A percentile compares a stretch with the other conserved stretches of the same genome.
phyloP scores from a whole-genome alignment of 2,329 filamentous ascomycete species.

The Fusarium nelsonii region DNA sequence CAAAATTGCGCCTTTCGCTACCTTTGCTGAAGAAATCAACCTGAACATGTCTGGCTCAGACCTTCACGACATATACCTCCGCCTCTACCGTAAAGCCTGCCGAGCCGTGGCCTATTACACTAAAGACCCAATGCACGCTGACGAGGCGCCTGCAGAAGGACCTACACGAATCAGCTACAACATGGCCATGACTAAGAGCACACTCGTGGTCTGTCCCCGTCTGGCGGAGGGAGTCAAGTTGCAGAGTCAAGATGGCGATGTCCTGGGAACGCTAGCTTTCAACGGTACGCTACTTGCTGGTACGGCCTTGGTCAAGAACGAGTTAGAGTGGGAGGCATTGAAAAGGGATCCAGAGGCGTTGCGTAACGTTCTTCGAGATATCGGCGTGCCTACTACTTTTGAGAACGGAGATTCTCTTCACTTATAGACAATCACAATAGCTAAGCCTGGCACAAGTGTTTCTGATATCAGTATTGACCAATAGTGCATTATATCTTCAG shows the following conservation, averaged over 20 bases:
- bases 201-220: constrained; percentile 68
- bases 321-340: constrained; percentile 68
- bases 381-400: constrained; percentile 49
- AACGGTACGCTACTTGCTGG: constrained; percentile 75
- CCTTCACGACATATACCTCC: constrained; percentile 59
- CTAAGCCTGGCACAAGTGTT: no score
- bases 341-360: constrained; percentile 52
- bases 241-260: constrained; percentile 46
- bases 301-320: constrained; percentile 71
- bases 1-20: constrained; percentile 57
- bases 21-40: constrained; percentile 58
- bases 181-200: constrained; percentile 67
- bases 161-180: constrained; percentile 73
- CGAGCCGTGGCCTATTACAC: constrained; percentile 51
- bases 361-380: constrained; percentile 41
- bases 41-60: constrained; percentile 52
- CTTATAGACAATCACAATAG: not conserved
- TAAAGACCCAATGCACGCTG: constrained; percentile 1
- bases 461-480: no score
- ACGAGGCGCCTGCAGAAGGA: constrained; percentile 50
- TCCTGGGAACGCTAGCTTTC: constrained; percentile 61
- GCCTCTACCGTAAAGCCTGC: constrained; percentile 61
- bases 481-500: no score
- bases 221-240: constrained; percentile 62
- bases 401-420: constrained; percentile 9